Evolutionary conservation across 106 monocot genomes (phyloP), one percentile per base, ranked within the genome.

Genomic region (Dendrobium catenatum): DNA sequence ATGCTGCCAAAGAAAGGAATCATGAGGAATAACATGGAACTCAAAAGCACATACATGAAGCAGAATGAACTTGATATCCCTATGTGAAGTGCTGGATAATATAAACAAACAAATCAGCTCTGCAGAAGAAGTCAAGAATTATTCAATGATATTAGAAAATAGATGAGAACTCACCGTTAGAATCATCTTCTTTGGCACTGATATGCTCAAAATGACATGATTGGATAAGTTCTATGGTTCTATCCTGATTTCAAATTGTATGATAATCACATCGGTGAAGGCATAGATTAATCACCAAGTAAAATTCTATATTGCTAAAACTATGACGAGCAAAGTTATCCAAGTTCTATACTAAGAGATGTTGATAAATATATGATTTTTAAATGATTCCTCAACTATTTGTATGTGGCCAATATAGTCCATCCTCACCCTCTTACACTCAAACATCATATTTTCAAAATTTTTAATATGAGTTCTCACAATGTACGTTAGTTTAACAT

Each of bases 1-100:
- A 87, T 99, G 95, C 98, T 99, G 87, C 75, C 24, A 81, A 81
- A 84, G 13, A 70, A 49, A 55, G 44, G 40, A 20, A 56, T 56
- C 2, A 76, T 4, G 22, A 79, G 24, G 37, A 31, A 27, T 44
- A 43, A 9, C n/a, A 73, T 55, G 48, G 9, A 66, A 41, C 22
- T 47, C 9, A 47, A 77, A 47, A 54, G 42, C 8, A 15, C 16
- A 75, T 16, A 66, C 48, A 79, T 0, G 44, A 20, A 64, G 8
- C 55, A 26, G 48, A 70, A 75, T 44, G 54, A 68, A 47, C 1
- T 72, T 9, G n/a, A 78, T 44, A 26, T 75, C 29, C n/a, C 17
- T 76, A n/a, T 2, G 29, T 27, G 24, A 68, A 72, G 72, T 74
- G 43, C 41, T 44, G 9, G 74, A 42, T 19, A 42, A 42, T 74